Percentiles rank a stretch among this genome's conserved stretches.
phyloP scores from a whole-genome alignment of 1,284 basidiomycete species.

The Hypsizygus ulmarius region DNA sequence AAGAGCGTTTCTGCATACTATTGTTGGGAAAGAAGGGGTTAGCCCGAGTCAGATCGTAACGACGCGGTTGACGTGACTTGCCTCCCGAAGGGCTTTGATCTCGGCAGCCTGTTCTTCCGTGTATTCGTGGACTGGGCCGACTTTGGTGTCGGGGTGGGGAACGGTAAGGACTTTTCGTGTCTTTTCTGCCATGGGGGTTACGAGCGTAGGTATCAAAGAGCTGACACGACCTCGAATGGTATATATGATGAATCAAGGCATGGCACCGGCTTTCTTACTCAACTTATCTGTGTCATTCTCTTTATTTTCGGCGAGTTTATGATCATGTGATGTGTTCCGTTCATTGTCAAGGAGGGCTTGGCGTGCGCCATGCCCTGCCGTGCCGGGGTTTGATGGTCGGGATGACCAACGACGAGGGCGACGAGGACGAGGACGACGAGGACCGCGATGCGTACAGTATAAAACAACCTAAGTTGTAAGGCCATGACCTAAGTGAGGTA shows the following conservation, averaged over 20 bases:
- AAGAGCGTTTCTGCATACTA: conserved; percentile 65
- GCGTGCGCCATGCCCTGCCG: too few relatives aligned
- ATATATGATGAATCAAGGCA: conserved; percentile 12
- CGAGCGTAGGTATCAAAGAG: conserved; percentile 9
- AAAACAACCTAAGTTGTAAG: too few relatives aligned
- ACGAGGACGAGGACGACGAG: too few relatives aligned
- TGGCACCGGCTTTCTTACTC: conserved; percentile 10
- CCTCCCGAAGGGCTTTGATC: conserved; percentile 63
- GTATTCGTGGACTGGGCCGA: conserved; percentile 61
- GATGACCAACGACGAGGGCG: too few relatives aligned
- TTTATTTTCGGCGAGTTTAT: neutral
- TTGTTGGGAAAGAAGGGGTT: conserved; percentile 5
- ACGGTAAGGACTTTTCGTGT: conserved; percentile 29
- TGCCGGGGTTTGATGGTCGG: too few relatives aligned
- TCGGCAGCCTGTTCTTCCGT: conserved; percentile 58
- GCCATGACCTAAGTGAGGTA: too few relatives aligned
- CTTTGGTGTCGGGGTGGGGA: conserved; percentile 34
- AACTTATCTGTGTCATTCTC: conserved; percentile 6
- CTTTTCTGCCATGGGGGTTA: conserved; percentile 16
- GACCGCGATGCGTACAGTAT: too few relatives aligned
- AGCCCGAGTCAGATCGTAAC: neutral
- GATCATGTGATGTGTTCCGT: conserved; percentile 1
- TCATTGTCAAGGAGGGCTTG: too few relatives aligned
- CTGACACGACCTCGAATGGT: neutral
- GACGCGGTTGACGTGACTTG: conserved; percentile 25